A percentile compares a stretch with the other conserved stretches of the same genome.
Conservation (phyloP, 2,329 filamentous ascomycete genomes). For the Aspergillus nomiae region DNA sequence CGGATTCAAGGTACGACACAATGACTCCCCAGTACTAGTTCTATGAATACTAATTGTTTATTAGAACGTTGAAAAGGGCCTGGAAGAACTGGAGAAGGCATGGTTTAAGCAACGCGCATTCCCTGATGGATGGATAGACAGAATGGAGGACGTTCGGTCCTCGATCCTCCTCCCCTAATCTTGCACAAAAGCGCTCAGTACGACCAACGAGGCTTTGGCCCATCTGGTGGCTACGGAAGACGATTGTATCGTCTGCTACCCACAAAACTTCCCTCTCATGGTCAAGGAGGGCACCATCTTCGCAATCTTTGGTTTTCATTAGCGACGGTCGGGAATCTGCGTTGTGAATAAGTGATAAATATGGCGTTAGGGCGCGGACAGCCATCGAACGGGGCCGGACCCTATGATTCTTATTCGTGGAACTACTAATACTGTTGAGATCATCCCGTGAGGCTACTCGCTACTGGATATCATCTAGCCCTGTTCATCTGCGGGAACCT, state of each 20-base stretch:
- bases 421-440: constrained; percentile 6
- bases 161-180: constrained; percentile 34
- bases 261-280: neutral
- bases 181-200: neutral
- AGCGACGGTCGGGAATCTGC: constrained; percentile 6
- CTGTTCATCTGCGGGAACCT: neutral
- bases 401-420: constrained; percentile 11
- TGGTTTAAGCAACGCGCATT: constrained; percentile 38
- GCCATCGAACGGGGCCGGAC: constrained; percentile 10
- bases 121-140: constrained; percentile 35
- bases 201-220: neutral
- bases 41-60: constrained; percentile 2
- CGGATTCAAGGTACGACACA: constrained; percentile 29
- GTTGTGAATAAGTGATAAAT: neutral
- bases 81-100: constrained; percentile 30
- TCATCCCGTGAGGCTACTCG: neutral
- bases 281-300: neutral
- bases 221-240: neutral
- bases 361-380: constrained; percentile 8
- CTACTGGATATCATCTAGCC: neutral
- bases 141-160: constrained; percentile 35
- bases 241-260: neutral
- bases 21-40: neutral
- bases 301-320: constrained; percentile 9
- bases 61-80: constrained; percentile 34